Percentiles rank a stretch among this genome's conserved stretches.
Evolutionary conservation across 2,329 filamentous ascomycete genomes (phyloP).

Genomic region (Polytolypa hystricis): DNA sequence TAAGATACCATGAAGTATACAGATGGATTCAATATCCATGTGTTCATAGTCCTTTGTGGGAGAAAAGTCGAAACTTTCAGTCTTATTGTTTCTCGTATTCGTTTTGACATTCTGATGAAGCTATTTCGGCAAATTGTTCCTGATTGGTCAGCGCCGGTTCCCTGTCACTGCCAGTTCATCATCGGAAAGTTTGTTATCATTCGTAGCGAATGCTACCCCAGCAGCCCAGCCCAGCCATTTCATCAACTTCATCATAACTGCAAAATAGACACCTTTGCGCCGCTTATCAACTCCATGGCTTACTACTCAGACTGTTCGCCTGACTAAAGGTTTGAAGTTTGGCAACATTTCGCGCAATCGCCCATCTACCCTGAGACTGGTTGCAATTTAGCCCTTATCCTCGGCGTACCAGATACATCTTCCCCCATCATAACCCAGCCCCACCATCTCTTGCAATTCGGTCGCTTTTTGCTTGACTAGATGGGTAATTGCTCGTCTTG

Average conservation of each 20-base stretch:
- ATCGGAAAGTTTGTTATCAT: too few relatives aligned
- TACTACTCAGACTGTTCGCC: slow-evolving; percentile 8
- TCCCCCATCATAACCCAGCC: too few relatives aligned
- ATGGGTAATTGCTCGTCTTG: slow-evolving; percentile 38
- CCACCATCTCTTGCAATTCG: slow-evolving; percentile 1
- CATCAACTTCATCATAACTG: background rate
- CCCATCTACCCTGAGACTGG: background rate
- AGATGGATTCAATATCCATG: too few relatives aligned
- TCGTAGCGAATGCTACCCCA: too few relatives aligned
- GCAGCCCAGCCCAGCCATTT: too few relatives aligned
- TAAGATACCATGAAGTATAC: too few relatives aligned
- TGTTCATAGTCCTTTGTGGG: too few relatives aligned
- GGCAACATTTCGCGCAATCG: background rate
- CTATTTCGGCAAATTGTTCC: too few relatives aligned
- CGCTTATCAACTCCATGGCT: slow-evolving; percentile 8
- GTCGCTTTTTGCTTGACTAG: slow-evolving; percentile 12
- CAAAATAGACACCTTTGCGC: slow-evolving; percentile 1
- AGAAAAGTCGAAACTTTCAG: too few relatives aligned
- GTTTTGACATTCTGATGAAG: too few relatives aligned
- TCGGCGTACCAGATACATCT: background rate
- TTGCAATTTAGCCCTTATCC: background rate
- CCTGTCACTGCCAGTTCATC: slow-evolving; percentile 8
- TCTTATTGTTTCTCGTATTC: too few relatives aligned
- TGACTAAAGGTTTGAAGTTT: slow-evolving; percentile 2
- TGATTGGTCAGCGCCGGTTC: background rate